A percentile compares a stretch with the other conserved stretches of the same genome.
phyloP scores from a whole-genome alignment of 1,284 basidiomycete species.

The Xerocomus cyaneibrunnescens region DNA sequence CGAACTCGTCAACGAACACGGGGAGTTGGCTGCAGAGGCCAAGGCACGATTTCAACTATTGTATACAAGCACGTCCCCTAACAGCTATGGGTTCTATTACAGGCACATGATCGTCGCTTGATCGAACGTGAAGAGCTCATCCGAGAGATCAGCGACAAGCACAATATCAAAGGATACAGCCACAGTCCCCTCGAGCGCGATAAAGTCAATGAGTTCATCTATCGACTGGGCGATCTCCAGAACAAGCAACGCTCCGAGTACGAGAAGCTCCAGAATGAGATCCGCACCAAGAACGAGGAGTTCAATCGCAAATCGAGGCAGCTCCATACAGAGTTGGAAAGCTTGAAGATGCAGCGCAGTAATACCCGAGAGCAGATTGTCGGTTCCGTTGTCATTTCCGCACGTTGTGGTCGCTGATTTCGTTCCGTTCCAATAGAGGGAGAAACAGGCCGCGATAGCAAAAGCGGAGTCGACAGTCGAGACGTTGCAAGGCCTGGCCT shows the following conservation, averaged over 20 bases:
- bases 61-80: background rate
- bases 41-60: conserved; percentile 43
- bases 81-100: background rate
- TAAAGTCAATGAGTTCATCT: conserved; percentile 69
- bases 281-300: conserved; percentile 53
- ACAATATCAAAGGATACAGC: conserved; percentile 76
- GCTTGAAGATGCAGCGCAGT: conserved; percentile 52
- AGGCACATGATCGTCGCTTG: conserved; percentile 80
- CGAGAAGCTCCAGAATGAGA: conserved; percentile 63
- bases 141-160: conserved; percentile 63
- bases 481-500: conserved; percentile 52
- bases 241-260: conserved; percentile 54
- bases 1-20: conserved; percentile 57
- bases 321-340: conserved; percentile 53
- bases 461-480: conserved; percentile 57
- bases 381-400: conserved; percentile 18
- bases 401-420: conserved; percentile 3
- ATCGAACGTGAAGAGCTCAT: conserved; percentile 74
- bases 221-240: conserved; percentile 58
- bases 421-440: conserved; percentile 37
- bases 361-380: conserved; percentile 65
- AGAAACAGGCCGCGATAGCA: conserved; percentile 53
- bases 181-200: conserved; percentile 62
- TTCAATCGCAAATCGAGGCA: conserved; percentile 54
- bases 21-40: conserved; percentile 62